These are phyloP conservation scores for Ceratocystis huliohia DNA, from an alignment of 2,329 filamentous ascomycete species.

Conservation along the genomic window DNA sequence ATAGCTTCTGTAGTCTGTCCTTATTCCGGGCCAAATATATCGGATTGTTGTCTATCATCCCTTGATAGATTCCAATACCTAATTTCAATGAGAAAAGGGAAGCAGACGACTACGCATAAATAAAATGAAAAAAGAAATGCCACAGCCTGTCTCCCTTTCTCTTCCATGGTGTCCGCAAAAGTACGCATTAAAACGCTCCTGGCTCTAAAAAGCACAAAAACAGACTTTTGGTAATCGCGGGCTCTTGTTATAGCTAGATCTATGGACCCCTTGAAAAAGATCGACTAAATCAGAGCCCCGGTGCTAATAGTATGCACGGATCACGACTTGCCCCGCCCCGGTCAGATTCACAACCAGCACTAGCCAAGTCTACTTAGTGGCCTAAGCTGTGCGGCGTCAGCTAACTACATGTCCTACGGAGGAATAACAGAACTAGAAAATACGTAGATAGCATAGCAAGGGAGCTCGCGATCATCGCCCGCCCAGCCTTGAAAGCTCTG, in stretches of 20 bases:
- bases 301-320: background rate
- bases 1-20: background rate
- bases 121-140: too few species aligned
- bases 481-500: background rate
- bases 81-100: too few species aligned
- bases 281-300: background rate
- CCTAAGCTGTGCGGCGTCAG: constrained; percentile 5
- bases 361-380: background rate
- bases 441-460: background rate
- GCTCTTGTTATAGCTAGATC: background rate
- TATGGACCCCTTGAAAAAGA: background rate
- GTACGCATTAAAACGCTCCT: too few species aligned
- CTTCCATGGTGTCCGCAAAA: too few species aligned
- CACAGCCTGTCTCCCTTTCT: too few species aligned
- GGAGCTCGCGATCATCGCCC: background rate
- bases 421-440: background rate
- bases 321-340: background rate
- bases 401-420: background rate
- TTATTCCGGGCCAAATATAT: background rate
- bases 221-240: background rate
- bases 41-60: background rate
- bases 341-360: background rate
- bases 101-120: too few species aligned
- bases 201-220: too few species aligned
- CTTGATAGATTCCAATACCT: background rate